A percentile compares a stretch with the other conserved stretches of the same genome.
phyloP scores from a whole-genome alignment of 768 basidiomycete species.

The Ephemerocybe angulata region DNA sequence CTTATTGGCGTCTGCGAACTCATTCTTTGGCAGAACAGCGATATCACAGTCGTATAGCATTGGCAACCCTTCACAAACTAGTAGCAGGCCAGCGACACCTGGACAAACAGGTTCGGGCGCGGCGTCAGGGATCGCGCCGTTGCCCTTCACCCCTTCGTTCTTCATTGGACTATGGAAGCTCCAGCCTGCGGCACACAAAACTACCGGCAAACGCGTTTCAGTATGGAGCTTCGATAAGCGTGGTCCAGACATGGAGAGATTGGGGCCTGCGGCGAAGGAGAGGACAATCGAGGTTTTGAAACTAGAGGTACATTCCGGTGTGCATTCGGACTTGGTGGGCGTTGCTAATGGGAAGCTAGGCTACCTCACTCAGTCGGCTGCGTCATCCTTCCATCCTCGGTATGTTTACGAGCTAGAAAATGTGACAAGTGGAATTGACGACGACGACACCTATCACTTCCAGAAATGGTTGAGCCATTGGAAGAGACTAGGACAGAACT shows the following conservation, averaged over 20 bases:
- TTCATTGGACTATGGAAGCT: slow-evolving; percentile 88
- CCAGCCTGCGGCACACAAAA: slow-evolving; percentile 81
- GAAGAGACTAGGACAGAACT: slow-evolving; percentile 90
- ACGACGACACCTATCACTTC: slow-evolving; percentile 1
- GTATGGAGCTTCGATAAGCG: slow-evolving; percentile 93
- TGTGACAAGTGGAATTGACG: background rate
- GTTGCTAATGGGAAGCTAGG: slow-evolving; percentile 41
- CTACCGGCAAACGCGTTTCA: slow-evolving; percentile 84
- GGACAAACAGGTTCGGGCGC: slow-evolving; percentile 9
- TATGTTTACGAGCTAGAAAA: slow-evolving; percentile 22
- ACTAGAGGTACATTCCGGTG: slow-evolving; percentile 61
- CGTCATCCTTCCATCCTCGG: slow-evolving; percentile 93
- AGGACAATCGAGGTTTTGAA: slow-evolving; percentile 81
- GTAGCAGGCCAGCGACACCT: slow-evolving; percentile 51
- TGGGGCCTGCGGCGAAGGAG: slow-evolving; percentile 63
- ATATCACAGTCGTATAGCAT: slow-evolving; percentile 80
- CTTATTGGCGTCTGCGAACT: slow-evolving; percentile 81
- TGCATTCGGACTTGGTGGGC: background rate
- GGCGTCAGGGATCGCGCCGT: slow-evolving; percentile 31
- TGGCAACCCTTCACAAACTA: slow-evolving; percentile 38
- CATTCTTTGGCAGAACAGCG: slow-evolving; percentile 76
- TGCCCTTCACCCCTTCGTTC: slow-evolving; percentile 49
- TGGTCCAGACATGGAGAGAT: slow-evolving; percentile 65
- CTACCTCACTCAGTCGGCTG: slow-evolving; percentile 75
- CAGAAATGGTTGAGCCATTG: slow-evolving; percentile 96